Percentiles rank a stretch among this genome's conserved stretches.
Conservation (phyloP, 306 rosid species). For the Parietaria judaica region DNA sequence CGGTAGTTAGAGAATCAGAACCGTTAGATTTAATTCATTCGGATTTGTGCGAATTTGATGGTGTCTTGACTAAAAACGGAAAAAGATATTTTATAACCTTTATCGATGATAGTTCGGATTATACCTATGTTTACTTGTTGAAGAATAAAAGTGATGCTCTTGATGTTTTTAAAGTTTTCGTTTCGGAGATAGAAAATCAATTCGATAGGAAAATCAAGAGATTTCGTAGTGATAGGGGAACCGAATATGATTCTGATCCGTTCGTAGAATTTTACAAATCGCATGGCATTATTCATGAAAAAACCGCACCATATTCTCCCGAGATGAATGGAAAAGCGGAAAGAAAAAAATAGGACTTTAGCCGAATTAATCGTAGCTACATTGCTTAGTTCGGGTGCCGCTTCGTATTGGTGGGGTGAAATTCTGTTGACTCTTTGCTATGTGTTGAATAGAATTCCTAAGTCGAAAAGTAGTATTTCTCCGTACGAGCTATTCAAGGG, state of each 20-base stretch:
- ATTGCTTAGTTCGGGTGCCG: neutral
- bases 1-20: neutral
- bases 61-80: neutral
- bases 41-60: constrained; percentile 6
- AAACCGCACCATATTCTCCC: neutral
- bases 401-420: neutral
- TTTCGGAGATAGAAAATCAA: constrained; percentile 1
- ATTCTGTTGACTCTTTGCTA: neutral
- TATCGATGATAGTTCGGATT: neutral
- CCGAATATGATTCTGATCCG: neutral
- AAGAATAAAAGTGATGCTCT: neutral
- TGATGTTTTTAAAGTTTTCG: neutral
- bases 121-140: neutral
- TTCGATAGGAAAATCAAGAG: neutral
- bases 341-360: neutral
- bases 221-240: neutral
- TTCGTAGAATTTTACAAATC: neutral
- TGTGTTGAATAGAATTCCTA: constrained; percentile 2
- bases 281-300: neutral
- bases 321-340: neutral
- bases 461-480: neutral
- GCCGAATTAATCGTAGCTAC: neutral
- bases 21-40: neutral
- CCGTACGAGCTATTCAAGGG: neutral
- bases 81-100: constrained; percentile 5